A percentile compares a stretch with the other conserved stretches of the same genome.
These are phyloP conservation scores for Syzygium syzygioides DNA, from an alignment of 441 rosid genomes.

Conservation along the genomic window DNA sequence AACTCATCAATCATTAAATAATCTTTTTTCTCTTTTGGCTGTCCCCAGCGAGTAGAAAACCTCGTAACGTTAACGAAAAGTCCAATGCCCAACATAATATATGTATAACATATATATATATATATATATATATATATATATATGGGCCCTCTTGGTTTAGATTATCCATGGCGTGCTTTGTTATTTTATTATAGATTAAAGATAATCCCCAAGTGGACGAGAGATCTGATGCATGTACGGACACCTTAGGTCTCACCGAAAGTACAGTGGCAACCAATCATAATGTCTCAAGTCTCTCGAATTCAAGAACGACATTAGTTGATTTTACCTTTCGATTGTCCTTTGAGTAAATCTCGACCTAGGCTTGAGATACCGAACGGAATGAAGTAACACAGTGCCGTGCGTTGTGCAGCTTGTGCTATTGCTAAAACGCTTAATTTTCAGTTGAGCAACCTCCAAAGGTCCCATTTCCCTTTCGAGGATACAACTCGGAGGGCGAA, in stretches of 20 bases:
- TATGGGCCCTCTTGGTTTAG: background rate
- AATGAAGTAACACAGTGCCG: background rate
- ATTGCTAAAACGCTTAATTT: background rate
- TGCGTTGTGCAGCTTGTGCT: background rate
- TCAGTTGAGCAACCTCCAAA: background rate
- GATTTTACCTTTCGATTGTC: background rate
- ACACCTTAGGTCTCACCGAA: background rate
- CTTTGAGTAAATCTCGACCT: background rate
- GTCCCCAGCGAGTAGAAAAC: background rate
- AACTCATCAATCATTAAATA: background rate
- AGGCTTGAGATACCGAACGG: background rate
- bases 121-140: background rate
- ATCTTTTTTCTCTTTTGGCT: background rate
- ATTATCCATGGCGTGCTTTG: background rate
- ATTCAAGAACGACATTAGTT: background rate
- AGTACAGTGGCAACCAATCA: background rate
- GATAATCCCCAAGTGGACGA: background rate
- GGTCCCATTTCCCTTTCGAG: background rate
- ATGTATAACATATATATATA: background rate
- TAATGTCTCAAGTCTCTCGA: background rate
- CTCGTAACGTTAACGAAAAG: background rate
- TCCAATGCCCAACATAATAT: background rate
- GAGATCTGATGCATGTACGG: background rate
- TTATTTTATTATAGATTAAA: background rate
- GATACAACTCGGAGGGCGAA: background rate